A percentile compares a stretch with the other conserved stretches of the same genome.
Conservation (phyloP, 2,329 filamentous ascomycete genomes). For the Zopfia rhizophila region DNA sequence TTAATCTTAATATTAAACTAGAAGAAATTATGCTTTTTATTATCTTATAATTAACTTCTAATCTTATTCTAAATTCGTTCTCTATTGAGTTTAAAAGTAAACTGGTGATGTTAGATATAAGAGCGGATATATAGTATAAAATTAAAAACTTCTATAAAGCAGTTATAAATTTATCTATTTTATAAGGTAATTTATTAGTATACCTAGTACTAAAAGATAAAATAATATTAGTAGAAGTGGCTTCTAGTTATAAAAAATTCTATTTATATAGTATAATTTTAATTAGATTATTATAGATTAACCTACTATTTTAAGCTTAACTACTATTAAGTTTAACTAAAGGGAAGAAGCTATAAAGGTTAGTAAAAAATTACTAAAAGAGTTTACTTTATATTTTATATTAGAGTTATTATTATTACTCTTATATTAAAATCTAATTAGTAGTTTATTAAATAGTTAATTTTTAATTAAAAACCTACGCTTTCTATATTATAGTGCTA, state of each 20-base stretch:
- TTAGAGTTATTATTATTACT: not conserved
- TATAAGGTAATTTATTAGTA: too few relatives aligned
- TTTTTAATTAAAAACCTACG: too few relatives aligned
- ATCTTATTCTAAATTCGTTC: constrained; percentile 2
- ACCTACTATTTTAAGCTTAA: not conserved
- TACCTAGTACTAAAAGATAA: too few relatives aligned
- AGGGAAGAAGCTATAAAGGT: too few relatives aligned
- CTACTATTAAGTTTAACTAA: not conserved
- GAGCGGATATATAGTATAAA: not conserved
- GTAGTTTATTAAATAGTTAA: too few relatives aligned
- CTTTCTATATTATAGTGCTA: constrained; percentile 1
- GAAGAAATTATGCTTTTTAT: not conserved
- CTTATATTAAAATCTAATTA: too few relatives aligned
- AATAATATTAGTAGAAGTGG: not conserved
- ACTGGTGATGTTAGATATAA: not conserved
- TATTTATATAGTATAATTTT: constrained; percentile 1
- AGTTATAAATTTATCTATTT: too few relatives aligned
- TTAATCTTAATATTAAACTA: not conserved
- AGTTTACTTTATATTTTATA: not conserved
- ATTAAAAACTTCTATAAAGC: too few relatives aligned
- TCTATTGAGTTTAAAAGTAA: not conserved
- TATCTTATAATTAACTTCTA: not conserved
- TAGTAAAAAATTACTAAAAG: too few relatives aligned
- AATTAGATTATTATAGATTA: constrained; percentile 1
- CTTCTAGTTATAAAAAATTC: not conserved